A percentile compares a stretch with the other conserved stretches of the same genome.
phyloP scores from a whole-genome alignment of 495 filamentous ascomycete species.

The Penicillium turbatum region DNA sequence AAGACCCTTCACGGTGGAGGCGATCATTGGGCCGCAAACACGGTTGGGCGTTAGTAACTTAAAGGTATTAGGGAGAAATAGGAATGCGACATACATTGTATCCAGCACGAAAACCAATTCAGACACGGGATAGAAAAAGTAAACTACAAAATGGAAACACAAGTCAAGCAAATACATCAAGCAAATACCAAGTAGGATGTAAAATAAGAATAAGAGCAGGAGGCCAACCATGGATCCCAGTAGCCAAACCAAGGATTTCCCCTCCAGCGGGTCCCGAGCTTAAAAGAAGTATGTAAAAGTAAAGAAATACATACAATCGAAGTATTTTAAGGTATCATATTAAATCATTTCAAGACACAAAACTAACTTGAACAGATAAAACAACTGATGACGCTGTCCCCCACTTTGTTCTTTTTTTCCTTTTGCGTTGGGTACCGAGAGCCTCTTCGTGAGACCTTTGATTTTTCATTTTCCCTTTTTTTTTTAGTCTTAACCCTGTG shows the following conservation, averaged over 20 bases:
- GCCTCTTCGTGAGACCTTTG: slow-evolving; percentile 24
- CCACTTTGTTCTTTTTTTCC: slow-evolving; percentile 12
- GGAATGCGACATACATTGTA: not conserved
- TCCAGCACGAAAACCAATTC: not conserved
- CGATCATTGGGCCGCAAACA: slow-evolving; percentile 28
- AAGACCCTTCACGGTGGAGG: slow-evolving; percentile 15
- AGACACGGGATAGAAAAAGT: not conserved
- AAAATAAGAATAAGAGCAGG: slow-evolving; percentile 4
- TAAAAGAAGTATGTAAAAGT: slow-evolving; percentile 1
- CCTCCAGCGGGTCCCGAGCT: slow-evolving; percentile 16
- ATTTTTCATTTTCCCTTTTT: slow-evolving; percentile 1
- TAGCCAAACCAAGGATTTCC: slow-evolving; percentile 9
- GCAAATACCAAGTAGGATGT: not conserved
- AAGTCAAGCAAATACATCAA: too few species aligned
- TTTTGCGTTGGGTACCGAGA: slow-evolving; percentile 25
- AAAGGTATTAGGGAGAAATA: not conserved
- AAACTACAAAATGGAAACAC: not conserved
- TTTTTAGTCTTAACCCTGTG: slow-evolving; percentile 10
- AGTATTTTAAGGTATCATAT: not conserved
- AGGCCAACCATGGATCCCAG: not conserved
- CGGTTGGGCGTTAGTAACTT: slow-evolving; percentile 14
- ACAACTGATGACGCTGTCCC: slow-evolving; percentile 9
- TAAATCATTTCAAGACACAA: not conserved
- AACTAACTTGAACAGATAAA: slow-evolving; percentile 1
- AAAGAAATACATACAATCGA: not conserved